Percentiles rank a stretch among this genome's conserved stretches.
phyloP scores from a whole-genome alignment of 2,329 filamentous ascomycete species.

The Aspergillus ochraceus region DNA sequence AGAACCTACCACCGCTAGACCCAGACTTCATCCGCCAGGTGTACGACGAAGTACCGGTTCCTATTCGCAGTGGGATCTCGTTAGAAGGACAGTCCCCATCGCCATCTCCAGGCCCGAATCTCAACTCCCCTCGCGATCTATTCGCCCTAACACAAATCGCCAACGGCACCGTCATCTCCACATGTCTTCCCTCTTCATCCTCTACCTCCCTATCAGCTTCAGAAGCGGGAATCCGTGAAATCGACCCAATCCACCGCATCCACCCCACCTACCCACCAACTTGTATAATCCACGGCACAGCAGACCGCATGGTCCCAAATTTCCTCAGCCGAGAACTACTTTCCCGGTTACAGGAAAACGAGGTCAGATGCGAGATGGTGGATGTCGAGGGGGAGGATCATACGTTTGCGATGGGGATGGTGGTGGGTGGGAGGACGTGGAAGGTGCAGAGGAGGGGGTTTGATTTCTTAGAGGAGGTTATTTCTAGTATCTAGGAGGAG shows the following conservation, averaged over 20 bases:
- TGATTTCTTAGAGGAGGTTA: conserved; percentile 40
- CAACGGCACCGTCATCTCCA: conserved; percentile 38
- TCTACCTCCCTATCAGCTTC: conserved; percentile 7
- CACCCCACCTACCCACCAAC: conserved; percentile 36
- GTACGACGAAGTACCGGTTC: conserved; percentile 38
- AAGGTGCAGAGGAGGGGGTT: conserved; percentile 42
- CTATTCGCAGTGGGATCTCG: conserved; percentile 41
- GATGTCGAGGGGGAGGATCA: conserved; percentile 46
- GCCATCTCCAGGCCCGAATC: conserved; percentile 32
- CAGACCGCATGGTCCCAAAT: conserved; percentile 42
- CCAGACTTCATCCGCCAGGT: conserved; percentile 36
- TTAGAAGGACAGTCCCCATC: conserved; percentile 41
- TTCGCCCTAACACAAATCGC: conserved; percentile 47
- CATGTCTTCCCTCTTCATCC: conserved; percentile 23
- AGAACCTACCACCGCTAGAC: conserved; percentile 27
- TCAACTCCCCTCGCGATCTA: conserved; percentile 38
- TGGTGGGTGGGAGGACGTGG: conserved; percentile 37
- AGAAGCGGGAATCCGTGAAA: conserved; percentile 16
- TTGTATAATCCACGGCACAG: conserved; percentile 44
- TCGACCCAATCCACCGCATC: conserved; percentile 39
- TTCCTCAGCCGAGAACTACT: conserved; percentile 36
- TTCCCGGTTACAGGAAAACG: conserved; percentile 24
- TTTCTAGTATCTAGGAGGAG: neutral
- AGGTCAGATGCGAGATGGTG: conserved; percentile 37
- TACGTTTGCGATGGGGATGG: conserved; percentile 46